Base-by-base conservation (phyloP, 306 rosid species). In the Vachellia collinsii region DNA sequence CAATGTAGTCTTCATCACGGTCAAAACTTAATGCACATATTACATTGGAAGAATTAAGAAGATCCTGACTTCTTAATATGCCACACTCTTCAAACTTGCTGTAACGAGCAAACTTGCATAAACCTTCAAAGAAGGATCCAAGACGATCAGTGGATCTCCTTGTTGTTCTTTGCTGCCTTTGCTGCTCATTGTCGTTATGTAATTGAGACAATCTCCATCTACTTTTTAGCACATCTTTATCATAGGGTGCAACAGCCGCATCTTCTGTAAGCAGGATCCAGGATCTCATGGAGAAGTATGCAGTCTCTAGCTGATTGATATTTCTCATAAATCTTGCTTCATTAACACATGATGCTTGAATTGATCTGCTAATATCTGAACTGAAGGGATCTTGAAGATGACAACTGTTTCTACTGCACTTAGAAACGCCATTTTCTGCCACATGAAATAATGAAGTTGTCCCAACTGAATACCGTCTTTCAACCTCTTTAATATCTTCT, bases 21-120 rank as follows among this genome's bases (percentile, higher is more conserved):
- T 95, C 94, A 75, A 95, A 93, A 86, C 98, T 90, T 82, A 95
- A 87, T 64, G 99, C 96, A 74, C 98, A 95, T 72, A 93, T 89
- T 47, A 90, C 94, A 83, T 92, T 92, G 46, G 97, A 73, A 65
- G 93, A 88, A 81, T 80, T 85, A 69, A 85, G 97, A 47, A 95
- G 89, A 84, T 92, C 99, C 39, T 84, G 86, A 73, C 88, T 89
- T 84, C 98, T 90, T 80, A 95, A 81, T 47, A 88, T 82, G 53
- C 97, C 99, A n/a, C 88, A 77, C 81, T 90, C 96, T 85, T 95
- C 90, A 63, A 95, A 93, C 86, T 90, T 93, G 83, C 92, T 89
- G 79, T 90, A 88, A 69, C 91, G 89, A 84, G 94, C 91, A 71
- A 92, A 95, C 84, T 89, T 93, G 93, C 98, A 93, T 79, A 95